Evolutionary conservation across 176 grass and related monocot species (phyloP), one percentile per base, ranked within the genome.

Genomic region (Aechmea fasciata): DNA sequence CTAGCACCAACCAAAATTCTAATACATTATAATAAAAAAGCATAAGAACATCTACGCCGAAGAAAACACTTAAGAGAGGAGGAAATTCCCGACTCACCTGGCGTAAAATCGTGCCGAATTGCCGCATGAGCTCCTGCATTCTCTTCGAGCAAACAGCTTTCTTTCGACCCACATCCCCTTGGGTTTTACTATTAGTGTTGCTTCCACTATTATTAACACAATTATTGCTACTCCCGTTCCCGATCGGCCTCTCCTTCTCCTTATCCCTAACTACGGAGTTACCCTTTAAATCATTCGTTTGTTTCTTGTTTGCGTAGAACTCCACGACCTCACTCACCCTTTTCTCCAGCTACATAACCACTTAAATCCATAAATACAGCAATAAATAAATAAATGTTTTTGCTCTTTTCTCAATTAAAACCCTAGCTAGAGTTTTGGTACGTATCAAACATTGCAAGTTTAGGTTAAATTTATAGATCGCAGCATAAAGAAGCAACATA

Each of bases 101-200:
- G 49, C 80, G 84, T 48, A 96, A 13, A 66, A 96, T 81, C 14
- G 50, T 48, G 22, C 81, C 71, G 53, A 96, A 79, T 50, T 85
- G 89, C 69, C 89, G 93, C 67, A 85, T 83, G 65, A 96, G 84
- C 47, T 92, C 86, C 5, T 81, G 81, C 83, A 74, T 74, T 71
- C 85, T 90, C 65, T 79, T 96, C n/a, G 77, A 53, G 64, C 64
- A 65, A 6, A 74, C 51, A 54, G 64, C 76, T 13, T 83, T 76
- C 63, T 74, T 91, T 52, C 72, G 63, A 55, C 0, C 25, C 51
- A 10, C 63, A 47, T 75, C 73, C 14, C 29, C 50, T 25, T 52
- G 73, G 50, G 47, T 75, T 24, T 66, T 75, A 33, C 49, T 61
- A 55, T 11, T 47, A 13, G 12, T 66, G 65, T 74, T 79, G 57